Base-by-base conservation (phyloP, 371 early-diverging fungal genomes). In the Mucor piriformis region DNA sequence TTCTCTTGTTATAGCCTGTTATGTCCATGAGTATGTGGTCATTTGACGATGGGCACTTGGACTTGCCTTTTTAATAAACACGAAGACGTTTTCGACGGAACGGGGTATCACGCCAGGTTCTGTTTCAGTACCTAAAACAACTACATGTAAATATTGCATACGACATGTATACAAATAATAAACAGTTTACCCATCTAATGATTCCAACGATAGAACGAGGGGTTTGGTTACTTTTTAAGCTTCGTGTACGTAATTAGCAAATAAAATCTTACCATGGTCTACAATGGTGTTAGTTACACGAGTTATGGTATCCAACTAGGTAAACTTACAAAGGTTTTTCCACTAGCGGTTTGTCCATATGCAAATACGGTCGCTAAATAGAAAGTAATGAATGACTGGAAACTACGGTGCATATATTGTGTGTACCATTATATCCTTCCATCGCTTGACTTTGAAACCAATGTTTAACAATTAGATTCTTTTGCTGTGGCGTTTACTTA, bases 341-440 rank as follows among this genome's bases (percentile, higher is more conserved):
- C 93, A 66, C 85, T 84, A 0, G 90, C 90, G 11, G 95, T 94
- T 59, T 92, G 92, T 2, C 91, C 91, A 79, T 89, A 91, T 1
- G 88, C 88, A 67, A 90, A 90, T 13, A 90, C 83, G 18, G 89
- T 88, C 7, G 85, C 88, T 88, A 33, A 23, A 20, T 29, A 16
- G 29, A 51, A 23, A 15, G 10, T 52, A 3, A 40, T 40, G 16
- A n/a, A 32, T 27, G 29, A 44, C 27, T 24, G 7, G n/a, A 47
- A n/a, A 24, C 24, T 38, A 44, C 15, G 7, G 21, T 43, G 40
- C 23, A 13, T 34, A 42, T 21, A 13, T 12, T 46, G 15, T 25
- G 13, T 18, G 50, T 59, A 64, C 66, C 64, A 56, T 67, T 57
- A 42, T 63, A 68, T 3, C 66, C 66, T 20, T 61, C 60, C 68